Percentiles rank a stretch among this genome's conserved stretches.
These are phyloP conservation scores for Helenozyma rhizophorensis DNA, from an alignment of 805 yeast species.

Conservation along the genomic window DNA sequence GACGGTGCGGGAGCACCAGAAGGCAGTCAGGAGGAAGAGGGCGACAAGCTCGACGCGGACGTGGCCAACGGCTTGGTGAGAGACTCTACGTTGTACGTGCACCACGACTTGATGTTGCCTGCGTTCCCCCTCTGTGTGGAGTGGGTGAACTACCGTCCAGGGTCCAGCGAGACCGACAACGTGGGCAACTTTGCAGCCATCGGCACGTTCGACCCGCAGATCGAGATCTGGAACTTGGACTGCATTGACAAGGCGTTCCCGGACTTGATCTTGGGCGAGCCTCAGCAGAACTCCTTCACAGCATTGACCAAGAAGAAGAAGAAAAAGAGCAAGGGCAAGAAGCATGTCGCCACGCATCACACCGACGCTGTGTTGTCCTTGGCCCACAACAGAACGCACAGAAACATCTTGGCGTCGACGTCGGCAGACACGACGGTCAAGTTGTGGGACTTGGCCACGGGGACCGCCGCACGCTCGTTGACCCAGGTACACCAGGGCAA, in stretches of 20 bases:
- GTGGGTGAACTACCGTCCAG: conserved; percentile 81
- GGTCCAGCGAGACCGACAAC: conserved; percentile 31
- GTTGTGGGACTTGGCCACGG: conserved; percentile 84
- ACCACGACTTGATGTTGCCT: conserved; percentile 95
- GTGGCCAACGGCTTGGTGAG: conserved; percentile 69
- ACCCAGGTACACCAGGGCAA: conserved; percentile 68
- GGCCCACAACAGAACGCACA: conserved; percentile 73
- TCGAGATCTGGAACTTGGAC: conserved; percentile 95
- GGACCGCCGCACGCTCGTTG: conserved; percentile 75
- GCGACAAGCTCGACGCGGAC: conserved; percentile 64
- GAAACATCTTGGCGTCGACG: conserved; percentile 86
- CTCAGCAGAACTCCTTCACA: conserved; percentile 41
- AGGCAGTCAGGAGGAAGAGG: conserved; percentile 62
- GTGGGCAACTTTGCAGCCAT: conserved; percentile 91
- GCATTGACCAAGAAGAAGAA: conserved; percentile 39
- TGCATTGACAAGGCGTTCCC: conserved; percentile 92
- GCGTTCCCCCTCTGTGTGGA: conserved; percentile 96
- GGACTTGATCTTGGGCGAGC: conserved; percentile 85
- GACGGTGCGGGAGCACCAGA: conserved; percentile 85
- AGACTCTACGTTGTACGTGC: conserved; percentile 79
- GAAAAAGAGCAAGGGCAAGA: conserved; percentile 45
- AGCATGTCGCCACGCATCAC: conserved; percentile 70
- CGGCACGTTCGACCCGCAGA: conserved; percentile 96
- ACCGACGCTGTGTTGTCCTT: conserved; percentile 91
- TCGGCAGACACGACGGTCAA: conserved; percentile 95